These are phyloP conservation scores for Microdochium bolleyi DNA, from an alignment of 2,329 filamentous ascomycete species.

Conservation along the genomic window DNA sequence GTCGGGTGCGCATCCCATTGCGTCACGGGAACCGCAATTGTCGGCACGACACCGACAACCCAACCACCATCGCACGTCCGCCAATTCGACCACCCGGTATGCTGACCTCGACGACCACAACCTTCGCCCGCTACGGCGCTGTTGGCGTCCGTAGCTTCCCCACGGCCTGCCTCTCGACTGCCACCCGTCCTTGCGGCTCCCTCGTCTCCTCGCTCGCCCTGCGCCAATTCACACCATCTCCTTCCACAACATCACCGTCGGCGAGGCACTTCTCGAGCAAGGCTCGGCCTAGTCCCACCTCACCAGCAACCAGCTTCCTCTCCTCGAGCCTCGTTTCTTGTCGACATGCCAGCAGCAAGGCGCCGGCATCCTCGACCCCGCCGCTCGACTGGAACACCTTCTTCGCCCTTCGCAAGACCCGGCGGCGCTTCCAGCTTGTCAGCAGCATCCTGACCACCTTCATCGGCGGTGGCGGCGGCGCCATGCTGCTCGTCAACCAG, in stretches of 20 bases:
- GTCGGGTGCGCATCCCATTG: background rate
- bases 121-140: constrained; percentile 16
- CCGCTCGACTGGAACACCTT: constrained; percentile 81
- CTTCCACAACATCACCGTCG: constrained; percentile 1
- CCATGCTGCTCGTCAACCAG: constrained; percentile 59
- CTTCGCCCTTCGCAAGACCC: constrained; percentile 80
- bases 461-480: constrained; percentile 52
- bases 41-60: background rate
- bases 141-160: constrained; percentile 16
- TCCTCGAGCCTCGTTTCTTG: constrained; percentile 12
- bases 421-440: constrained; percentile 73
- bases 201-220: constrained; percentile 8
- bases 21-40: background rate
- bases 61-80: background rate
- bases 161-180: constrained; percentile 11
- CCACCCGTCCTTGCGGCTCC: constrained; percentile 9
- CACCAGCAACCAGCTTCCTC: constrained; percentile 9
- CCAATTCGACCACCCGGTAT: background rate
- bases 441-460: constrained; percentile 64
- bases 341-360: constrained; percentile 15
- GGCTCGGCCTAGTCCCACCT: constrained; percentile 6
- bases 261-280: constrained; percentile 9
- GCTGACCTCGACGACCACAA: constrained; percentile 8
- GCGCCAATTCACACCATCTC: constrained; percentile 11
- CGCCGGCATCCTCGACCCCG: constrained; percentile 16